Conservation (phyloP, 148 eudicot species). For the Camellia granthamiana region DNA sequence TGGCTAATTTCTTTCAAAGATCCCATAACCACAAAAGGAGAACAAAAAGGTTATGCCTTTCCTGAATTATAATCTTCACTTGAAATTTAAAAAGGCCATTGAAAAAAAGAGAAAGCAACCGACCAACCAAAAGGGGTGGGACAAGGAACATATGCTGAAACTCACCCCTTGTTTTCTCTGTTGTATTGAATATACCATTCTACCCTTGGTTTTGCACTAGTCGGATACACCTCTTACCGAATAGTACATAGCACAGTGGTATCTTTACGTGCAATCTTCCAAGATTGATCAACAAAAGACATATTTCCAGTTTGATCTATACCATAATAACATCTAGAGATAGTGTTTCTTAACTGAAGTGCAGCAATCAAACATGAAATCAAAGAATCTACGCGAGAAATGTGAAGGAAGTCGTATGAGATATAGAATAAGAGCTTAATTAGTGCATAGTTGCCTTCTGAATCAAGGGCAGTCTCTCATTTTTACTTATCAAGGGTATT, state of each 20-base stretch:
- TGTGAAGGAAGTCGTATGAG: background rate
- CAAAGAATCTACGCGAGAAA: background rate
- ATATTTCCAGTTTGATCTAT: background rate
- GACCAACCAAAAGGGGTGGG: background rate
- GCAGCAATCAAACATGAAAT: background rate
- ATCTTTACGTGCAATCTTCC: background rate
- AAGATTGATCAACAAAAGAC: background rate
- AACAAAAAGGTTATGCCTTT: conserved; percentile 7
- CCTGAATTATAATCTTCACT: background rate
- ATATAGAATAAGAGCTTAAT: background rate
- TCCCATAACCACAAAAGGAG: conserved; percentile 1
- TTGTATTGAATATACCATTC: background rate
- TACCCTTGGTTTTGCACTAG: background rate
- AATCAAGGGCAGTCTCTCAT: background rate
- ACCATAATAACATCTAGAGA: no score
- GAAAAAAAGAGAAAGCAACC: background rate
- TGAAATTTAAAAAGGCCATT: background rate
- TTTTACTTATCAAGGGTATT: background rate
- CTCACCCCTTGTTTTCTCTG: background rate
- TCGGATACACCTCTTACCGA: background rate
- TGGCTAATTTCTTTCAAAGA: background rate
- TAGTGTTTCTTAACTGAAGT: background rate
- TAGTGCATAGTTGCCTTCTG: background rate
- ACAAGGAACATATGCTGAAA: conserved; percentile 12
- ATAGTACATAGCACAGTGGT: background rate